Conservation (phyloP, 176 grass and related monocot genomes). For the Phragmites australis region DNA sequence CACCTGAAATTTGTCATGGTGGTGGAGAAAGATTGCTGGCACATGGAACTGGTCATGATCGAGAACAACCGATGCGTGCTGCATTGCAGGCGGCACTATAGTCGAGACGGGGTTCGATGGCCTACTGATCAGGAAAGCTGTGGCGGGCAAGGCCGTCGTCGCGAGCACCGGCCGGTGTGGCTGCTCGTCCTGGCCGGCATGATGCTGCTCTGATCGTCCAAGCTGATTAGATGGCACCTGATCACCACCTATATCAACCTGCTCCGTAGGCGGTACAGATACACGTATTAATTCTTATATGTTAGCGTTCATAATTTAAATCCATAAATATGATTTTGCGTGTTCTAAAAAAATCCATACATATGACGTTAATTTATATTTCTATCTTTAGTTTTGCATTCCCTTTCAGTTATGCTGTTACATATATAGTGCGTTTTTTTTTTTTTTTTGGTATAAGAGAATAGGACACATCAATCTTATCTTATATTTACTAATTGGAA, state of each 20-base stretch:
- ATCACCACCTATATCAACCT: slow-evolving; percentile 72
- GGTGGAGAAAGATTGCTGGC: slow-evolving; percentile 71
- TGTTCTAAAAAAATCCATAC: background rate
- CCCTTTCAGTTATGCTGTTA: slow-evolving; percentile 26
- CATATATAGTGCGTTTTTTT: background rate
- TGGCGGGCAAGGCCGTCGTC: slow-evolving; percentile 30
- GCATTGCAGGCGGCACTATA: slow-evolving; percentile 61
- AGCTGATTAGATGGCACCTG: slow-evolving; percentile 59
- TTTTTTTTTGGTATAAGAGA: background rate
- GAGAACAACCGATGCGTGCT: slow-evolving; percentile 62
- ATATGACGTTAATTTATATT: background rate
- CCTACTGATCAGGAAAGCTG: slow-evolving; percentile 68
- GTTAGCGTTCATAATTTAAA: background rate
- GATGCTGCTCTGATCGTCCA: slow-evolving; percentile 55
- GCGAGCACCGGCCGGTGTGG: slow-evolving; percentile 43
- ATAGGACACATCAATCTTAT: slow-evolving; percentile 33
- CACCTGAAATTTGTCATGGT: slow-evolving; percentile 83
- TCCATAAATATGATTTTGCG: background rate
- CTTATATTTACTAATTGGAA: no score
- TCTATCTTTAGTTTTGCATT: background rate
- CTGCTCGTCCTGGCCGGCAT: slow-evolving; percentile 44
- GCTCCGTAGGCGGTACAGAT: slow-evolving; percentile 27
- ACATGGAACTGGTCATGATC: slow-evolving; percentile 76
- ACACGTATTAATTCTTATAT: background rate
- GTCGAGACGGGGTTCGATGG: slow-evolving; percentile 60